phyloP scores from a whole-genome alignment of 257 asterid genomes.

The Capsicum chinense region DNA sequence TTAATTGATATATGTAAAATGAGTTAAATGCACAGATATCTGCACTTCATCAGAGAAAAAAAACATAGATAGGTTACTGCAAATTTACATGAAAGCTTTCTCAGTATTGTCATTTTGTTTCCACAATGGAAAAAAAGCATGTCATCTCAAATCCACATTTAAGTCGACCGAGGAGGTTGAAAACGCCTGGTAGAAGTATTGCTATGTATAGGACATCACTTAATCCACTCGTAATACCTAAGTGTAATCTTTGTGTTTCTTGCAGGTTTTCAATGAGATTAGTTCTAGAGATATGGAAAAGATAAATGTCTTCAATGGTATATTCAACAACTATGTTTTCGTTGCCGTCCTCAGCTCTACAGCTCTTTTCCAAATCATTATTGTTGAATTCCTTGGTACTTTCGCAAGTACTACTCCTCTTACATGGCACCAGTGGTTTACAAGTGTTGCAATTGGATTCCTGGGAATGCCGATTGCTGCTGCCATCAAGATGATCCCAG shows the following conservation, averaged over 20 bases:
- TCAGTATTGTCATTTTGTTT: not conserved
- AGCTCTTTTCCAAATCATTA: conserved; percentile 72
- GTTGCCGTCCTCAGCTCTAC: conserved; percentile 77
- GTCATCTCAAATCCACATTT: conserved; percentile 5
- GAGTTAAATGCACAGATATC: not conserved
- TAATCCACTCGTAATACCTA: not conserved
- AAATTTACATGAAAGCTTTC: not conserved
- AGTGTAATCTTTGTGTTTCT: conserved; percentile 7
- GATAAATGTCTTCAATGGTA: conserved; percentile 82
- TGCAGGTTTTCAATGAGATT: conserved; percentile 91
- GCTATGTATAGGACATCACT: not conserved
- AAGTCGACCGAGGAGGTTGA: not conserved
- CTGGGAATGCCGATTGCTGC: conserved; percentile 97
- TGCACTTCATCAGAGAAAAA: not conserved
- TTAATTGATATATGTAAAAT: not conserved
- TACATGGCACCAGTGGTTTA: conserved; percentile 76
- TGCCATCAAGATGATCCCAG: conserved; percentile 83
- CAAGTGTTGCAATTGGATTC: conserved; percentile 72
- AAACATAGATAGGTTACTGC: not conserved
- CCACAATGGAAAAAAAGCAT: not conserved
- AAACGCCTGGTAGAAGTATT: not conserved
- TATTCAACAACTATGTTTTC: conserved; percentile 76
- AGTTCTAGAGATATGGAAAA: conserved; percentile 97
- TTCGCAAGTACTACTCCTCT: conserved; percentile 87
- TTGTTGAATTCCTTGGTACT: conserved; percentile 75